phyloP scores from a whole-genome alignment of 2,329 filamentous ascomycete species.

The Colletotrichum coccodes region DNA sequence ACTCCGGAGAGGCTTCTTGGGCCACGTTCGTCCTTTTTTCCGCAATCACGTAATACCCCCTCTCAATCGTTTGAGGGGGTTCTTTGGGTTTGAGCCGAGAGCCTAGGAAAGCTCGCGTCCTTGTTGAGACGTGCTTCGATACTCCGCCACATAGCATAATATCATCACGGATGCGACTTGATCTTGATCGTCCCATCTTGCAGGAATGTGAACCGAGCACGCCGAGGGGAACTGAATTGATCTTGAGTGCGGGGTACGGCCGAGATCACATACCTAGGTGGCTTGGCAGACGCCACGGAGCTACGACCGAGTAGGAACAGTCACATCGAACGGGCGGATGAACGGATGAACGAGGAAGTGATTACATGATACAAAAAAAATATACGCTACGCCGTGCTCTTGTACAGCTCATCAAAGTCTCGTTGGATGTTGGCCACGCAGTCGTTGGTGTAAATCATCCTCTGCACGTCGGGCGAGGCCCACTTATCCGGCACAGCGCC shows the following conservation, averaged over 20 bases:
- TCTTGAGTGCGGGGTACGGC: slow-evolving; percentile 10
- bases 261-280: not conserved
- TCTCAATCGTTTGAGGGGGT: not conserved
- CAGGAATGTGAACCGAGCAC: not conserved
- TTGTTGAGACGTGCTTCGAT: not conserved
- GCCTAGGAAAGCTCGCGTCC: not conserved
- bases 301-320: slow-evolving; percentile 24
- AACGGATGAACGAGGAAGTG: too few species aligned
- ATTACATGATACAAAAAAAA: not conserved
- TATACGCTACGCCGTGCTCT: slow-evolving; percentile 36
- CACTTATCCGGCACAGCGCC: slow-evolving; percentile 72
- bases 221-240: not conserved
- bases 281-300: slow-evolving; percentile 4
- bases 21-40: not conserved
- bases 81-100: not conserved
- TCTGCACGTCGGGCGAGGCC: slow-evolving; percentile 76
- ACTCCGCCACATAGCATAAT: slow-evolving; percentile 19
- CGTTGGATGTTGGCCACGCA: slow-evolving; percentile 65
- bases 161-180: slow-evolving; percentile 13
- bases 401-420: slow-evolving; percentile 60
- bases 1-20: not conserved
- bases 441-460: slow-evolving; percentile 73
- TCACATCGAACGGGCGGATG: slow-evolving; percentile 26
- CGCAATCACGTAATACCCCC: not conserved
- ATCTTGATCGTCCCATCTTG: not conserved